Conservation (phyloP, 805 yeast species). For the Nakazawaea anatomiae region DNA sequence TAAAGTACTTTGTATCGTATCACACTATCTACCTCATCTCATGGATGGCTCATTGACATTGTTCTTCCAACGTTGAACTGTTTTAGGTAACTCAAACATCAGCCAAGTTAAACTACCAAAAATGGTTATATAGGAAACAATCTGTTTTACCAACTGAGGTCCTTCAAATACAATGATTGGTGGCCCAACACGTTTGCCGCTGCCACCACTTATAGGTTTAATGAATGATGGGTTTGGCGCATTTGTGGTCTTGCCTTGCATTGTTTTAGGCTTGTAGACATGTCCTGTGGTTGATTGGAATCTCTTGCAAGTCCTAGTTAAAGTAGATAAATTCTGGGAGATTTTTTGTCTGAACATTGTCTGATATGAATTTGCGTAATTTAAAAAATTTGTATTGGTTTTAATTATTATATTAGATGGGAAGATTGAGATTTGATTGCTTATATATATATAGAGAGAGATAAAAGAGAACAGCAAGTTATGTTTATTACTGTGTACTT, state of each 20-base stretch:
- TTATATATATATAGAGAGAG: no score
- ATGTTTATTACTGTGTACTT: no score
- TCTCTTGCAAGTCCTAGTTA: background rate
- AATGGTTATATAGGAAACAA: slow-evolving; percentile 1
- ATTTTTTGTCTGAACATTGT: background rate
- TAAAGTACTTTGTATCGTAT: no score
- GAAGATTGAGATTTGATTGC: no score
- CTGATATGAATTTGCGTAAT: no score
- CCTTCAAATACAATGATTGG: background rate
- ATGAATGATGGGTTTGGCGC: background rate
- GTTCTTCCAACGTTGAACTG: background rate
- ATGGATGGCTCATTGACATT: background rate
- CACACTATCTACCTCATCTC: no score
- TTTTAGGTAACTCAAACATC: slow-evolving; percentile 1
- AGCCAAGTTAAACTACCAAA: background rate
- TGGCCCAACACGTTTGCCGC: background rate
- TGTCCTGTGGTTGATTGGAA: background rate
- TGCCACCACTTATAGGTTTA: background rate
- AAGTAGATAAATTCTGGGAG: background rate
- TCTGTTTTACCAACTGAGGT: background rate
- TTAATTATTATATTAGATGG: no score
- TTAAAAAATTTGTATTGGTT: no score
- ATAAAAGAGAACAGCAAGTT: no score
- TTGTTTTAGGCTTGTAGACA: background rate
- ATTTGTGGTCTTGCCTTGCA: background rate